Evolutionary conservation across 805 yeast species (phyloP).

Genomic region (Kluyveromyces siamensis): DNA sequence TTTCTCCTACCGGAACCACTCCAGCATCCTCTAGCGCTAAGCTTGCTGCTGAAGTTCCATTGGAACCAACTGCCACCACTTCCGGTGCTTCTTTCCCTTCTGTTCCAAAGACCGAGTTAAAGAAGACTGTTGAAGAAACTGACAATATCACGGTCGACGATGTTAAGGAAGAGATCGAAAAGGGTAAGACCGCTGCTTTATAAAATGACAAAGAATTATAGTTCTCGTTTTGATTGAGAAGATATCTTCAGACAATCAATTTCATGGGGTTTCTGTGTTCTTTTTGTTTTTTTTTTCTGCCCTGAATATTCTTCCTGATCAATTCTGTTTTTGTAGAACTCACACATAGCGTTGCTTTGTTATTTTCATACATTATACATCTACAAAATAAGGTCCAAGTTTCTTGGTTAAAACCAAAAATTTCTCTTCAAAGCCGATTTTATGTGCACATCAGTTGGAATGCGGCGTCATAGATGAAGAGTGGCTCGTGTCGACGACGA

Average conservation of each 20-base stretch:
- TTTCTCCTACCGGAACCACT: slow-evolving; percentile 44
- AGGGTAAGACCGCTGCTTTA: slow-evolving; percentile 14
- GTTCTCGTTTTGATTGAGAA: background rate
- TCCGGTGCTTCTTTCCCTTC: slow-evolving; percentile 32
- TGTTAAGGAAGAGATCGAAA: slow-evolving; percentile 26
- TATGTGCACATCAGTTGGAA: too few species aligned
- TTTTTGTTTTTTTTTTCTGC: background rate
- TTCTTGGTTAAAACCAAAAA: background rate
- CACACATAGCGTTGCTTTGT: background rate
- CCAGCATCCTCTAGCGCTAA: slow-evolving; percentile 18
- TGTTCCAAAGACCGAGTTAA: slow-evolving; percentile 22
- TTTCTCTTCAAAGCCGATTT: background rate
- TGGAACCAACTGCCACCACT: slow-evolving; percentile 14
- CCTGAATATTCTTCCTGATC: background rate
- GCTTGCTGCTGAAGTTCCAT: slow-evolving; percentile 21
- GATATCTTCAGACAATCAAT: background rate
- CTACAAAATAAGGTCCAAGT: background rate
- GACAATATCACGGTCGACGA: slow-evolving; percentile 20
- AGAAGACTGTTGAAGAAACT: slow-evolving; percentile 1
- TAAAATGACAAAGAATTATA: background rate
- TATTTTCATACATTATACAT: background rate
- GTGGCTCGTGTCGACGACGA: too few species aligned
- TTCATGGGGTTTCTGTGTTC: background rate
- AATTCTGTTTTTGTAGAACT: background rate
- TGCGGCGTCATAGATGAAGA: too few species aligned